Evolutionary conservation across 768 basidiomycete species (phyloP).

Genomic region (Boletellus ananiceps): DNA sequence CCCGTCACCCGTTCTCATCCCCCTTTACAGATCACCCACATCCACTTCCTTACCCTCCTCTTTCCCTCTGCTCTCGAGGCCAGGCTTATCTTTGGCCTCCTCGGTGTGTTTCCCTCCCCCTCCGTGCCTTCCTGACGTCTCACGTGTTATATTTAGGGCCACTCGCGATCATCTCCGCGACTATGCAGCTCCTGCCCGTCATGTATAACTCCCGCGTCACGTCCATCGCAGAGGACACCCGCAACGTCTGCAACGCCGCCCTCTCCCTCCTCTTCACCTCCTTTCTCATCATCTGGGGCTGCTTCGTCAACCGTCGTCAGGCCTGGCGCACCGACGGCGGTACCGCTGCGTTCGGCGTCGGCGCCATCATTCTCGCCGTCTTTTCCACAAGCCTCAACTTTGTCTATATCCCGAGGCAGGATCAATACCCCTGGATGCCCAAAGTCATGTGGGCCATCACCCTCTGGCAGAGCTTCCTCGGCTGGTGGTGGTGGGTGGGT

Average conservation of each 20-base stretch:
- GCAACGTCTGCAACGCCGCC: constrained; percentile 94
- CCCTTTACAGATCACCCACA: constrained; percentile 77
- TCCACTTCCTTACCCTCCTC: constrained; percentile 93
- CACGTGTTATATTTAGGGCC: constrained; percentile 49
- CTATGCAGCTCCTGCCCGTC: constrained; percentile 81
- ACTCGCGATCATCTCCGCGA: constrained; percentile 76
- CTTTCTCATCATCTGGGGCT: constrained; percentile 90
- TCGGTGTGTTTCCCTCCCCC: constrained; percentile 46
- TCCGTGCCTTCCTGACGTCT: background rate
- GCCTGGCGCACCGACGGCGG: constrained; percentile 98
- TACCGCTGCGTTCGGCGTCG: constrained; percentile 88
- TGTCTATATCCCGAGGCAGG: constrained; percentile 75
- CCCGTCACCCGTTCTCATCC: background rate
- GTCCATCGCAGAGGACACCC: constrained; percentile 64
- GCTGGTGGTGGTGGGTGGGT: constrained; percentile 99
- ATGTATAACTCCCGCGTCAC: constrained; percentile 33
- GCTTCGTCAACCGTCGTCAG: constrained; percentile 79
- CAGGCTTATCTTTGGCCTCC: constrained; percentile 75
- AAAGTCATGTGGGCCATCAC: constrained; percentile 86
- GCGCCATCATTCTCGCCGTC: constrained; percentile 78
- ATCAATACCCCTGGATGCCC: constrained; percentile 90
- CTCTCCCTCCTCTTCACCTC: constrained; percentile 92
- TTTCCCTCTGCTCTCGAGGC: constrained; percentile 91
- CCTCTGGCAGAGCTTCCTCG: constrained; percentile 95
- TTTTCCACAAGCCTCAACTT: constrained; percentile 84